These are phyloP conservation scores for Dicorynia guianensis DNA, from an alignment of 306 rosid species.

Conservation along the genomic window DNA sequence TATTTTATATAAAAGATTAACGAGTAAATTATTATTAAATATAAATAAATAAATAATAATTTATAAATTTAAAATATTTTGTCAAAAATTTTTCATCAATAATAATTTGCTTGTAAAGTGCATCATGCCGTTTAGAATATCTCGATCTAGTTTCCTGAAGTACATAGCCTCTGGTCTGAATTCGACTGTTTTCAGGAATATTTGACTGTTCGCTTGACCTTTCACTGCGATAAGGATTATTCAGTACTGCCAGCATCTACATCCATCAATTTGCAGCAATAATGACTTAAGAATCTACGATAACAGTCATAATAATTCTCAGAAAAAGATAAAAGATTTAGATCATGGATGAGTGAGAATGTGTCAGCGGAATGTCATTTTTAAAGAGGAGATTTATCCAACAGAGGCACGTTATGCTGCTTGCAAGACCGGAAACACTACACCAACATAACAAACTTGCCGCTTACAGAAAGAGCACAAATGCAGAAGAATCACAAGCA, in stretches of 20 bases:
- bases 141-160: neutral
- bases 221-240: no score
- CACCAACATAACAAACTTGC: neutral
- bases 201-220: slow-evolving; percentile 17
- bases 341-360: neutral
- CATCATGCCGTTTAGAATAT: no score
- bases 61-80: no score
- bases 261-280: slow-evolving; percentile 28
- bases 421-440: slow-evolving; percentile 2
- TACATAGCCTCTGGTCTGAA: no score
- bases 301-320: neutral
- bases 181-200: slow-evolving; percentile 32
- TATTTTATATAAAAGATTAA: no score
- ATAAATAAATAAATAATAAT: no score
- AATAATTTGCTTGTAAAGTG: no score
- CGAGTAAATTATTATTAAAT: no score
- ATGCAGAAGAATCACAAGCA: neutral
- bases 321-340: neutral
- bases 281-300: slow-evolving; percentile 1
- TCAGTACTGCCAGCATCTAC: slow-evolving; percentile 32
- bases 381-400: neutral
- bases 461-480: neutral
- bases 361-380: neutral
- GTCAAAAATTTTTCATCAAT: no score
- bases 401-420: neutral